Conservation (phyloP, 2,329 filamentous ascomycete species). For the Colletotrichum sp. region DNA sequence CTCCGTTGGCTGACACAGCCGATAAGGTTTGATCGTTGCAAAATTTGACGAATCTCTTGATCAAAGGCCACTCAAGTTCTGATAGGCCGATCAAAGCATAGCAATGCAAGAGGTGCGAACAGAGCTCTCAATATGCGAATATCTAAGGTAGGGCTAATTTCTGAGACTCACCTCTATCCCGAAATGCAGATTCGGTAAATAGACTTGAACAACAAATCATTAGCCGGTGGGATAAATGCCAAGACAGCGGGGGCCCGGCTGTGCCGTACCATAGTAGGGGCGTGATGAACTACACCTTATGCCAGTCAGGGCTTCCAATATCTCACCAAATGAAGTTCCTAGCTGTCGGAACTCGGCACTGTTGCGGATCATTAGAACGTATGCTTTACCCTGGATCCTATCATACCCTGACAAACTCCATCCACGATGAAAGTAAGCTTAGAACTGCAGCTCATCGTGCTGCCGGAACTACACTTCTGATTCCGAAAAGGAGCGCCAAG, state of each 20-base stretch:
- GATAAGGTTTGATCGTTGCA: rapidly evolving
- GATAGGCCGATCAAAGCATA: neutral
- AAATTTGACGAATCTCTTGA: neutral
- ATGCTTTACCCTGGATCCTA: neutral
- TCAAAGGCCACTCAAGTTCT: neutral
- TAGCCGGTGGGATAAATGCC: neutral
- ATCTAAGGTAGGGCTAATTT: neutral
- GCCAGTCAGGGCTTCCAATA: neutral
- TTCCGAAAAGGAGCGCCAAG: neutral
- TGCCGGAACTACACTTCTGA: neutral
- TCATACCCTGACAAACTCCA: neutral
- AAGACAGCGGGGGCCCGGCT: neutral
- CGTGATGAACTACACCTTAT: neutral
- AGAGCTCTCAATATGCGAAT: neutral
- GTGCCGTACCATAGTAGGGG: neutral
- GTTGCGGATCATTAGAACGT: rapidly evolving
- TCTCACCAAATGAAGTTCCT: neutral
- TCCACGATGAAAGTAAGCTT: neutral
- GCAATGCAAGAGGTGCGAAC: neutral
- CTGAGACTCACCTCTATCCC: neutral
- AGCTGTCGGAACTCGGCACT: neutral
- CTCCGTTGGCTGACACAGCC: neutral
- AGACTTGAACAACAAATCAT: rapidly evolving
- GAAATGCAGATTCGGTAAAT: neutral
- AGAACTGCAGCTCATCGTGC: neutral